A percentile compares a stretch with the other conserved stretches of the same genome.
These are phyloP conservation scores for Dissophora globulifera DNA, from an alignment of 192 early-diverging fungal genomes.

Conservation along the genomic window DNA sequence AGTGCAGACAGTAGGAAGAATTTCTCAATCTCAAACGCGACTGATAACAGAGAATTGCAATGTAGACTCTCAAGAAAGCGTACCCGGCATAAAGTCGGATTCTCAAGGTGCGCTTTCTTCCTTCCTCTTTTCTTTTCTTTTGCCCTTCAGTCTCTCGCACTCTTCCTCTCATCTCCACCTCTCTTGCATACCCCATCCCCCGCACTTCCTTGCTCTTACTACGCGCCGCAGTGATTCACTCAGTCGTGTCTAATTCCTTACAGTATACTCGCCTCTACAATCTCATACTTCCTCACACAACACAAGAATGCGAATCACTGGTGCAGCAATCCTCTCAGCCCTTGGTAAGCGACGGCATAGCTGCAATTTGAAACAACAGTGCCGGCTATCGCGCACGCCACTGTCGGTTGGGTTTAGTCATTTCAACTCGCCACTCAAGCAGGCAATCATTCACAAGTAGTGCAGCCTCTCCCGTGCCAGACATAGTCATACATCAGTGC, in stretches of 20 bases:
- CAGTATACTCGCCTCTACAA: neutral
- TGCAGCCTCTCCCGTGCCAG: too few relatives aligned
- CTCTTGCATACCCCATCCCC: too few relatives aligned
- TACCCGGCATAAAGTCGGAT: neutral
- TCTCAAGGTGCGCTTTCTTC: neutral
- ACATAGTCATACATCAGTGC: too few relatives aligned
- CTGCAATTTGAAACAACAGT: too few relatives aligned
- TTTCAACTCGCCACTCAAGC: too few relatives aligned
- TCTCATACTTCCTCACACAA: too few relatives aligned
- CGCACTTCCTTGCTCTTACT: too few relatives aligned
- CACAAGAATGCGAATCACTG: conserved; percentile 20
- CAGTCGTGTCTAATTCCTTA: too few relatives aligned
- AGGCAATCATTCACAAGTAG: too few relatives aligned
- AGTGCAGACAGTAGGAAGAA: neutral
- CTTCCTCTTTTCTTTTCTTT: neutral
- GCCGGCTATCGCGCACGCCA: too few relatives aligned
- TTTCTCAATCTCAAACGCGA: conserved; percentile 35
- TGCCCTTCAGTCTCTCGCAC: neutral
- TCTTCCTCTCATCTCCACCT: neutral
- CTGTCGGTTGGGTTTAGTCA: too few relatives aligned
- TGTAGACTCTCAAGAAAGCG: neutral
- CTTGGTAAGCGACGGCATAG: conserved; percentile 22
- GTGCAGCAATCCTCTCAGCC: conserved; percentile 21
- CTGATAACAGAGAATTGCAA: neutral
- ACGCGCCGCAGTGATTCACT: too few relatives aligned